These are phyloP conservation scores for Aspergillus coremiiformis DNA, from an alignment of 495 filamentous ascomycete genomes.

Conservation along the genomic window DNA sequence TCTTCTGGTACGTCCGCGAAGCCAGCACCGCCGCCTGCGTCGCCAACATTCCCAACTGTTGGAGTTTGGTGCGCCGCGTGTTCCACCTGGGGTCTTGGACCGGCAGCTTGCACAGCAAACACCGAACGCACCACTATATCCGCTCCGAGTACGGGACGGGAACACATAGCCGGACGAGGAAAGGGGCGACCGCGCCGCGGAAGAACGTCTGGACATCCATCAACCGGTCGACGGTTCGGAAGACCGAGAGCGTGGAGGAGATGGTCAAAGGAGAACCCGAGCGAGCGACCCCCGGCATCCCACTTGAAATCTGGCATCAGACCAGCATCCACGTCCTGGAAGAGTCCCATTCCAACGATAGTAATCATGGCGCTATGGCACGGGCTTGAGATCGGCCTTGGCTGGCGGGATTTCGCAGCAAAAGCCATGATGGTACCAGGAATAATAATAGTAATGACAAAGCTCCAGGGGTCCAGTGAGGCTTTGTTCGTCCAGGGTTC, in stretches of 20 bases:
- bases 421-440: too few relatives aligned
- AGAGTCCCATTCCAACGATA: neutral
- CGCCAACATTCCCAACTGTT: neutral
- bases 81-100: neutral
- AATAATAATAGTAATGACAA: too few relatives aligned
- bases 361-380: neutral
- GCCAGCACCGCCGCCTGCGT: neutral
- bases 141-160: neutral
- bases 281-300: neutral
- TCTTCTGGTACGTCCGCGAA: neutral
- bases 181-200: neutral
- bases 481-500: too few relatives aligned
- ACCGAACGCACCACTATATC: neutral
- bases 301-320: neutral
- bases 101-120: neutral
- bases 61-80: neutral
- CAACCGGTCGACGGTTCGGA: neutral
- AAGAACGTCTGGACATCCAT: neutral
- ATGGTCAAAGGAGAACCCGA: neutral
- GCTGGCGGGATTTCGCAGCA: too few relatives aligned
- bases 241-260: neutral
- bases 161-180: neutral
- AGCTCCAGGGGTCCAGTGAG: too few relatives aligned
- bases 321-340: neutral
- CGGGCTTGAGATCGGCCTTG: too few relatives aligned